Conservation (phyloP, 2,329 filamentous ascomycete species). For the Colletotrichum sp. region DNA sequence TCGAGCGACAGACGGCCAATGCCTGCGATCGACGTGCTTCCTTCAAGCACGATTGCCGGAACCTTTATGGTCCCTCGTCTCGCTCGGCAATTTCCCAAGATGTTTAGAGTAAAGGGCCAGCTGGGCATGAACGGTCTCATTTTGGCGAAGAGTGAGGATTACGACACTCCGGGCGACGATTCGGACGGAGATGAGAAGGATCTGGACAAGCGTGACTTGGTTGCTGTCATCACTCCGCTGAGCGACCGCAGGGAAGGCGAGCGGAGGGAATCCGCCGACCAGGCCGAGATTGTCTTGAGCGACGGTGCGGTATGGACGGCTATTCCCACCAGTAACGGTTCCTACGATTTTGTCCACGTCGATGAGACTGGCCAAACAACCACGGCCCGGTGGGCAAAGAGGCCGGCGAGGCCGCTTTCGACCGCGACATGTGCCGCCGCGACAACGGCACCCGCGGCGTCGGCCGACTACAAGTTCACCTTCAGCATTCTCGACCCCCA, state of each 20-base stretch:
- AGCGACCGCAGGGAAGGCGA: conserved; percentile 54
- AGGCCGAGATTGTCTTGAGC: conserved; percentile 69
- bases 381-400: conserved; percentile 74
- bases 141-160: conserved; percentile 74
- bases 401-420: conserved; percentile 29
- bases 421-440: conserved; percentile 23
- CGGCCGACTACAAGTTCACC: conserved; percentile 64
- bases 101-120: conserved; percentile 68
- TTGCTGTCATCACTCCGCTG: conserved; percentile 69
- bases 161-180: conserved; percentile 47
- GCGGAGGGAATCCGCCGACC: conserved; percentile 52
- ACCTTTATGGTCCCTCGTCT: conserved; percentile 63
- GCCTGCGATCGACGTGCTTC: conserved; percentile 77
- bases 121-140: conserved; percentile 74
- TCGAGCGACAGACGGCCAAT: conserved; percentile 63
- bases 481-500: conserved; percentile 79
- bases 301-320: conserved; percentile 67
- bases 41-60: conserved; percentile 64
- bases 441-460: conserved; percentile 27
- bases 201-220: conserved; percentile 55
- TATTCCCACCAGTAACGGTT: conserved; percentile 56
- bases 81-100: conserved; percentile 64
- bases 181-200: conserved; percentile 57
- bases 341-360: conserved; percentile 69
- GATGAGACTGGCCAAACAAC: conserved; percentile 62